These are phyloP conservation scores for Dactylellina cionopaga DNA, from an alignment of 2,329 filamentous ascomycete species.

Conservation along the genomic window DNA sequence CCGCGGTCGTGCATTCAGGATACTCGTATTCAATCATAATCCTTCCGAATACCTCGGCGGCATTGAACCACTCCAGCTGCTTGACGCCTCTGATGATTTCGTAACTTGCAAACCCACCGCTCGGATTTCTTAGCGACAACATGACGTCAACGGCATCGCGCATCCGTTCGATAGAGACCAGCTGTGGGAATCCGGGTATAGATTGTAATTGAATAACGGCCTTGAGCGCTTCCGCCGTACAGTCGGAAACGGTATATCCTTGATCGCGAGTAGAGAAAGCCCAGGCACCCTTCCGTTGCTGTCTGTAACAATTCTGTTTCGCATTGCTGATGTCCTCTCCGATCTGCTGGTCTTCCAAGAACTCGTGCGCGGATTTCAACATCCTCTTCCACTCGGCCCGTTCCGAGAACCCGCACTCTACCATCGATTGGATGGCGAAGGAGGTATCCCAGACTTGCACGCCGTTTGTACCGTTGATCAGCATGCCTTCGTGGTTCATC, in stretches of 20 bases:
- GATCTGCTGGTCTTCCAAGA: constrained; percentile 91
- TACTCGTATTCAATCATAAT: constrained; percentile 99
- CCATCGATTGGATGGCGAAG: constrained; percentile 83
- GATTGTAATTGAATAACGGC: constrained; percentile 85
- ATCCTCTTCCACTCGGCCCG: constrained; percentile 82
- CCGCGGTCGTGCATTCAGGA: constrained; percentile 95
- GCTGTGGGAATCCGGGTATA: constrained; percentile 75
- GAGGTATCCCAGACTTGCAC: constrained; percentile 97
- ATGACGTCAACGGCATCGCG: constrained; percentile 91
- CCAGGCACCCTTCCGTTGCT: constrained; percentile 92
- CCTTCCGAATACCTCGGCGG: constrained; percentile 91
- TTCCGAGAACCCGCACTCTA: constrained; percentile 80
- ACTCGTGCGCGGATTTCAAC: constrained; percentile 82
- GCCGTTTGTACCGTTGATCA: constrained; percentile 96
- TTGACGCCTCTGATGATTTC: constrained; percentile 82
- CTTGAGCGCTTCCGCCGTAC: constrained; percentile 89
- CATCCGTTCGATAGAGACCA: constrained; percentile 80
- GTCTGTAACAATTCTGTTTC: constrained; percentile 83
- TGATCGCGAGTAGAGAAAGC: constrained; percentile 92
- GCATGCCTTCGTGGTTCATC: constrained; percentile 91
- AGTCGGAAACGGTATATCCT: constrained; percentile 95
- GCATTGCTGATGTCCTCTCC: constrained; percentile 78
- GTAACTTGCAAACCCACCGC: constrained; percentile 88
- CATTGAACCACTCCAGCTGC: constrained; percentile 85
- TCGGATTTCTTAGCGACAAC: constrained; percentile 84